A percentile compares a stretch with the other conserved stretches of the same genome.
These are phyloP conservation scores for Paraconiothyrium brasiliense DNA, from an alignment of 2,329 filamentous ascomycete genomes.

Conservation along the genomic window DNA sequence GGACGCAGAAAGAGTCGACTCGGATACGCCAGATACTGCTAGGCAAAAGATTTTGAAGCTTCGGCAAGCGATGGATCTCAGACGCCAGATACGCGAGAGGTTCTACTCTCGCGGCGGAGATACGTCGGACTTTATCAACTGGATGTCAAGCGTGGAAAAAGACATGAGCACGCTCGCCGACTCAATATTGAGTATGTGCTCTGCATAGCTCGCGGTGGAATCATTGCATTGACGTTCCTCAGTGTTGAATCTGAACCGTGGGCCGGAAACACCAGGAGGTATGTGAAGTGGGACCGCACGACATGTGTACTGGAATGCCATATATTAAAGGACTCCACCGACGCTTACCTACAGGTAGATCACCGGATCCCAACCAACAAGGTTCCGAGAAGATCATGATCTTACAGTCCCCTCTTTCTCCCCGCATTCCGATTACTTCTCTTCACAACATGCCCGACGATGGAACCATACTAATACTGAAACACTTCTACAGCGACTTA, in stretches of 20 bases:
- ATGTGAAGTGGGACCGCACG: neutral
- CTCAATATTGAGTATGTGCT: conserved; percentile 31
- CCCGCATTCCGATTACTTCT: conserved; percentile 32
- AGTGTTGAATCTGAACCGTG: conserved; percentile 34
- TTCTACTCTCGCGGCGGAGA: conserved; percentile 36
- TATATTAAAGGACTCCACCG: no score
- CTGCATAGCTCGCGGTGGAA: neutral
- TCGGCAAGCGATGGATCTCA: conserved; percentile 33
- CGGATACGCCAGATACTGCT: conserved; percentile 20
- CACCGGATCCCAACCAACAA: conserved; percentile 22
- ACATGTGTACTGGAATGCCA: neutral
- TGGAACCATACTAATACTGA: conserved; percentile 37
- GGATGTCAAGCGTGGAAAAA: conserved; percentile 35
- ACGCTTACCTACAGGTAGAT: neutral
- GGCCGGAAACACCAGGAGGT: conserved; percentile 26
- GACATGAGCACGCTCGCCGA: conserved; percentile 34
- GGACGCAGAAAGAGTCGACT: conserved; percentile 33
- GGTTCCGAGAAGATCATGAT: conserved; percentile 35
- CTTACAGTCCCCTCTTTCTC: conserved; percentile 33
- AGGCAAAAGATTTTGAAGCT: conserved; percentile 38
- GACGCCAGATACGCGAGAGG: conserved; percentile 32
- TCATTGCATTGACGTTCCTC: neutral
- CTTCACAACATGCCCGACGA: conserved; percentile 34
- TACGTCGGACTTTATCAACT: conserved; percentile 29
- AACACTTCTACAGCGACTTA: conserved; percentile 38